A percentile compares a stretch with the other conserved stretches of the same genome.
Evolutionary conservation across 2,329 filamentous ascomycete genomes (phyloP).

Genomic region (Claviceps sp.): DNA sequence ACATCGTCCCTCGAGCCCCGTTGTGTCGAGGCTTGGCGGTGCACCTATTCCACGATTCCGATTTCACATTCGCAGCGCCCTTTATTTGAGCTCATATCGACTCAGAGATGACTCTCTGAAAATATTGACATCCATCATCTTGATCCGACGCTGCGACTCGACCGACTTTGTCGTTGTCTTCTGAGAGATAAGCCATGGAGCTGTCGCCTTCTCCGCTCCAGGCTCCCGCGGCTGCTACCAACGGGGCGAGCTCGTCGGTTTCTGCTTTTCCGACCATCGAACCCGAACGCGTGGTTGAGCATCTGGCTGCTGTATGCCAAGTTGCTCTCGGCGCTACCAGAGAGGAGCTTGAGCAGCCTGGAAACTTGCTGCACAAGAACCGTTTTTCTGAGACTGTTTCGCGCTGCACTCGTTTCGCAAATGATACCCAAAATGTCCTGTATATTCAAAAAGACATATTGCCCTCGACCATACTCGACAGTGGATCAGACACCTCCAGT

Average conservation of each 20-base stretch:
- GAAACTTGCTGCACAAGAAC: slow-evolving; percentile 66
- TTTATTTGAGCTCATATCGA: not conserved
- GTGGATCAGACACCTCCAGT: slow-evolving; percentile 34
- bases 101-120: slow-evolving; percentile 2
- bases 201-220: slow-evolving; percentile 32
- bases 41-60: not conserved
- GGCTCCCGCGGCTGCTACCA: slow-evolving; percentile 28
- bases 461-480: slow-evolving; percentile 36
- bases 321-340: slow-evolving; percentile 62
- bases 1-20: not conserved
- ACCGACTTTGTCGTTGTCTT: not conserved
- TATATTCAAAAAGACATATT: slow-evolving; percentile 80
- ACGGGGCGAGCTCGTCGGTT: slow-evolving; percentile 23
- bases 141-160: not conserved
- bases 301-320: slow-evolving; percentile 56
- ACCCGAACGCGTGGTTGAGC: slow-evolving; percentile 55
- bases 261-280: slow-evolving; percentile 46
- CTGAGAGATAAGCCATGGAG: slow-evolving; percentile 32
- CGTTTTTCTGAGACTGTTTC: slow-evolving; percentile 68
- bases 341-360: slow-evolving; percentile 65
- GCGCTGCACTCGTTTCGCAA: slow-evolving; percentile 78
- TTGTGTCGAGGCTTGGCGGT: not conserved
- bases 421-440: slow-evolving; percentile 73
- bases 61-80: not conserved
- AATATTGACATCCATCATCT: not conserved